Conservation (phyloP, 1,284 basidiomycete genomes). For the Cryptococcus amylolentus region DNA sequence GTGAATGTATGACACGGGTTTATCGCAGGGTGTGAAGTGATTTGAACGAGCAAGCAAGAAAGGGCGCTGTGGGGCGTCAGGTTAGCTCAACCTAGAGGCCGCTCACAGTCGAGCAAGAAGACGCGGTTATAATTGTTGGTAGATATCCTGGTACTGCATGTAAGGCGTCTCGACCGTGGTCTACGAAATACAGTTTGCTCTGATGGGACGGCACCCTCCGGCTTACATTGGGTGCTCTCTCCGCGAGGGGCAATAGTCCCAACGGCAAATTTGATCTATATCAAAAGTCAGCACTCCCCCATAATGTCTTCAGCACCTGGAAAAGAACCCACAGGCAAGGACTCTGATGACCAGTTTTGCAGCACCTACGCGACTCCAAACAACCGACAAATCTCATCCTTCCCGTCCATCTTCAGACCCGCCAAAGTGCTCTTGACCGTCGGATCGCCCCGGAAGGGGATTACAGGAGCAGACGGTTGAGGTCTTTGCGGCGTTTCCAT, state of each 20-base stretch:
- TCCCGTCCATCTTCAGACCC: slow-evolving; percentile 12
- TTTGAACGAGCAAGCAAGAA: no score
- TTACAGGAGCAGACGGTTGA: neutral
- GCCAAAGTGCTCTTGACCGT: slow-evolving; percentile 15
- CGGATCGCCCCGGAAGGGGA: slow-evolving; percentile 12
- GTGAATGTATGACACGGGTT: no score
- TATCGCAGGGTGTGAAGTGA: no score
- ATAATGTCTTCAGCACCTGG: neutral
- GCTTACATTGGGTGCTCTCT: neutral
- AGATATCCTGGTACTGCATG: no score
- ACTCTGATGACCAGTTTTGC: neutral
- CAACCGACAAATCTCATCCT: slow-evolving; percentile 13
- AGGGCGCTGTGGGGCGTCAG: no score
- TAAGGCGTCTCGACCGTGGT: no score
- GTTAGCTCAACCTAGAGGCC: no score
- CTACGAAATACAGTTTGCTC: no score
- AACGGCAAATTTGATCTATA: neutral
- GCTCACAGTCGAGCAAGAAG: no score
- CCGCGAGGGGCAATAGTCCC: neutral
- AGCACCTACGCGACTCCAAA: slow-evolving; percentile 10
- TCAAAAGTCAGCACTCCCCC: neutral
- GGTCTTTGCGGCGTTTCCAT: neutral
- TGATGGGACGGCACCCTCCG: no score
- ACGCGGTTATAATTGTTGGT: no score
- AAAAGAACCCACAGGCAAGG: neutral